These are phyloP conservation scores for Auricularia auricula-judae DNA, from an alignment of 768 basidiomycete genomes.

Conservation along the genomic window DNA sequence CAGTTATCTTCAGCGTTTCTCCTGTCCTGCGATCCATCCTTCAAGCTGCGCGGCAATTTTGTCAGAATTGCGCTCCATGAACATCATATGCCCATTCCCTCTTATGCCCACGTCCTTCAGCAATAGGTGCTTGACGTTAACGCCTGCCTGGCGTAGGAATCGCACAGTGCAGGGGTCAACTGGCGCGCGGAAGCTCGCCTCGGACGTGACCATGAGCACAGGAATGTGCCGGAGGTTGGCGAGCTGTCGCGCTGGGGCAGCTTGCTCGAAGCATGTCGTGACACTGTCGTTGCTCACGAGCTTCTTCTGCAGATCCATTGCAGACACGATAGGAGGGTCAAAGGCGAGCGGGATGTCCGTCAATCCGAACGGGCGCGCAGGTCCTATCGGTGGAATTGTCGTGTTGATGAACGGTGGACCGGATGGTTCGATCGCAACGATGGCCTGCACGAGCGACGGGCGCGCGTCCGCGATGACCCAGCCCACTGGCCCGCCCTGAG, in stretches of 20 bases:
- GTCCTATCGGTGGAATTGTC: slow-evolving; percentile 22
- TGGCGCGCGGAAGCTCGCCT: slow-evolving; percentile 38
- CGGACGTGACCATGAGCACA: slow-evolving; percentile 37
- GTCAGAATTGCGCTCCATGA: slow-evolving; percentile 40
- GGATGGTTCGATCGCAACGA: slow-evolving; percentile 37
- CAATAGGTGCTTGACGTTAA: slow-evolving; percentile 29
- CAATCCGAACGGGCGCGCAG: slow-evolving; percentile 22
- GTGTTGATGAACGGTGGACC: slow-evolving; percentile 37
- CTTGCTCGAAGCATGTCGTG: slow-evolving; percentile 33
- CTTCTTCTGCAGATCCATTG: slow-evolving; percentile 24
- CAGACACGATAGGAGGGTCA: slow-evolving; percentile 33
- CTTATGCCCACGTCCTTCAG: slow-evolving; percentile 32
- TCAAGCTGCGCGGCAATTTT: slow-evolving; percentile 22
- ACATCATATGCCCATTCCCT: slow-evolving; percentile 47
- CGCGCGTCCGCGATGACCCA: slow-evolving; percentile 39
- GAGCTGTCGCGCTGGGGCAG: slow-evolving; percentile 29
- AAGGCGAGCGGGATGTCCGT: slow-evolving; percentile 7
- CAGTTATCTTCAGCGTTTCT: no score
- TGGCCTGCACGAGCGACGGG: slow-evolving; percentile 32
- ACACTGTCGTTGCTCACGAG: slow-evolving; percentile 16
- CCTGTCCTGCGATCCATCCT: no score
- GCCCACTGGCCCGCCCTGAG: slow-evolving; percentile 37
- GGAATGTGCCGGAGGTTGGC: slow-evolving; percentile 33
- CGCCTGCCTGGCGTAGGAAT: slow-evolving; percentile 34
- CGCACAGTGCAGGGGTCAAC: slow-evolving; percentile 36